phyloP scores from a whole-genome alignment of 352 stramenopile species.

The Phytophthora europaea region DNA sequence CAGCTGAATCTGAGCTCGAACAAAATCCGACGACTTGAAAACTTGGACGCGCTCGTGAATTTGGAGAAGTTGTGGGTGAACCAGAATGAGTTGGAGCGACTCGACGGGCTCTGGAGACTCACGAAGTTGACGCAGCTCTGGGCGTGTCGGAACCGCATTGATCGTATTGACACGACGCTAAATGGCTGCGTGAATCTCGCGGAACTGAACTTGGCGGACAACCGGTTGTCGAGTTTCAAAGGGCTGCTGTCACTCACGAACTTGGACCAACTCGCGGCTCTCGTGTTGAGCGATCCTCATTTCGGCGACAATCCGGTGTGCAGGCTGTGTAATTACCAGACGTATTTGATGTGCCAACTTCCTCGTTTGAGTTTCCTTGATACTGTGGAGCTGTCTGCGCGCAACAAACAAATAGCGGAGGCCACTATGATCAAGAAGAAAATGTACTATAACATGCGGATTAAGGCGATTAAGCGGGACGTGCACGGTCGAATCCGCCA shows the following conservation, averaged over 20 bases:
- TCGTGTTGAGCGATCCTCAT: conserved; percentile 89
- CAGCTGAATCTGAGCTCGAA: conserved; percentile 84
- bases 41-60: conserved; percentile 58
- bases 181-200: conserved; percentile 63
- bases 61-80: conserved; percentile 88
- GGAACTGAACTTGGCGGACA: conserved; percentile 91
- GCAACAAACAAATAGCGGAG: conserved; percentile 91
- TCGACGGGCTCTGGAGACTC: conserved; percentile 67
- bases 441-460: conserved; percentile 97
- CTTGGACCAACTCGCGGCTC: conserved; percentile 65
- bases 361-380: conserved; percentile 72
- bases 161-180: conserved; percentile 69
- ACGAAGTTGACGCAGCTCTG: conserved; percentile 74
- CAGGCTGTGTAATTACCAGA: conserved; percentile 94
- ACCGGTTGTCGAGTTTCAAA: conserved; percentile 89
- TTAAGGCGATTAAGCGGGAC: conserved; percentile 91
- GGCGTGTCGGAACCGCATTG: conserved; percentile 79
- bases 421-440: conserved; percentile 95
- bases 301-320: conserved; percentile 94
- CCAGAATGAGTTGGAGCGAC: conserved; percentile 72
- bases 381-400: conserved; percentile 75
- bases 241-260: conserved; percentile 79
- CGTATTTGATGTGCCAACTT: conserved; percentile 92
- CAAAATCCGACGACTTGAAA: conserved; percentile 62
- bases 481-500: conserved; percentile 65